Base-by-base conservation (phyloP, 2,329 filamentous ascomycete species). In the Endoconidiophora polonica region DNA sequence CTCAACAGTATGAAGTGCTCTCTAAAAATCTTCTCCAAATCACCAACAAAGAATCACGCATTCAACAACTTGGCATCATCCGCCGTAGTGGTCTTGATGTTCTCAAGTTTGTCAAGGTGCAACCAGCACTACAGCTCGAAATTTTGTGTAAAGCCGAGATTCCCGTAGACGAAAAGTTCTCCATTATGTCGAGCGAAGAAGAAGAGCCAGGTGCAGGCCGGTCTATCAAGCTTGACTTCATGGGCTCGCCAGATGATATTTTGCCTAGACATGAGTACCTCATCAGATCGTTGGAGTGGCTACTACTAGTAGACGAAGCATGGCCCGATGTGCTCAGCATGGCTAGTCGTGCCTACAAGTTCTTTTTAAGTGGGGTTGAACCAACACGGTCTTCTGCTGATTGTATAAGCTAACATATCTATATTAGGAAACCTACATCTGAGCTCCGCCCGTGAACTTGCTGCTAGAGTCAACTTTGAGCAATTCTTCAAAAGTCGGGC, bases 241-340 rank as follows among this genome's bases (percentile, higher is more conserved):
- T 88, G 48, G 79, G 80, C 3, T 46, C 43, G 18, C 44, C 48
- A 5, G 75, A 77, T 2, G 69, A 77, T 64, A 66, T 79, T 7
- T 71, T 77, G 5, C 64, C 71, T 41, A 76, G 82, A 53, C 81
- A 90, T 55, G 76, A 81, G 57, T 64, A 72, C 33, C 71, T 94
- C 47, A 86, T 95, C 43, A 75, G 82, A 51, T 79, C 83, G 37
- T 66, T 95, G 53, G 84, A 93, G 59, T 96, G 90, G 88, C 80
- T 90, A 61, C 67, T 85, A 52, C 72, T 85, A 50, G 74, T 90
- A 6, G 76, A 83, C 46, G 81, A 76, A 10, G 73, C 83, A 49
- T 88, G 82, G 80, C 68, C 73, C 14, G 71, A 81, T 52, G 79
- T 85, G 20, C 85, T 90, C 58, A 65, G 68, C 16, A 71, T 78